Evolutionary conservation across 192 early-diverging fungal genomes (phyloP).

Genomic region (Dispira parvispora): DNA sequence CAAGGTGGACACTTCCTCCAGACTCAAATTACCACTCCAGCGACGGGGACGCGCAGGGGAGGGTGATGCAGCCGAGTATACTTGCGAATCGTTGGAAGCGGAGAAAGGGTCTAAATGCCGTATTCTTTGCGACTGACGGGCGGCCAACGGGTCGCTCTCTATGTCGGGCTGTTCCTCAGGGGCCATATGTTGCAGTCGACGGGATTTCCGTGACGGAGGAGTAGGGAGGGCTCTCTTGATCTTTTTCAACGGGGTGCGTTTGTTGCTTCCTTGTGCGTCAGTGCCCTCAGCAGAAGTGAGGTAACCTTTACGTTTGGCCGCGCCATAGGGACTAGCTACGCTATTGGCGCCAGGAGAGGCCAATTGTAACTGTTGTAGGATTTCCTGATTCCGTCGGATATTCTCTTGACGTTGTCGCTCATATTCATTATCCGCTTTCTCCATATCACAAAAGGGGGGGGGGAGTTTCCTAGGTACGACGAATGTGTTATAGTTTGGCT

Average conservation of each 20-base stretch:
- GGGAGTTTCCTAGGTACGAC: not conserved
- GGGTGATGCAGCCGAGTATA: not conserved
- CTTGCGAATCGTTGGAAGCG: not conserved
- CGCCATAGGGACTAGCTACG: conserved; percentile 12
- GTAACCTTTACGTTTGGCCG: conserved; percentile 11
- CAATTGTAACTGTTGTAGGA: conserved; percentile 17
- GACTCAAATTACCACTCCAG: conserved; percentile 12
- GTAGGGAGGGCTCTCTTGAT: not conserved
- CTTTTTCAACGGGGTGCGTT: not conserved
- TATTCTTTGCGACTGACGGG: too few species aligned
- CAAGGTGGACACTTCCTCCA: conserved; percentile 15
- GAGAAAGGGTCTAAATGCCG: not conserved
- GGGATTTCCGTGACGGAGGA: not conserved
- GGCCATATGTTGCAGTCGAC: not conserved
- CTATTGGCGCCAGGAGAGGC: conserved; percentile 12
- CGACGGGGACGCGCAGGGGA: conserved; percentile 6
- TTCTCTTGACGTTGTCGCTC: conserved; percentile 24
- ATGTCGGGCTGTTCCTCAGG: not conserved
- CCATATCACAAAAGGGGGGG: not conserved
- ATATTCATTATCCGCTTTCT: not conserved
- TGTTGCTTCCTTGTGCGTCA: not conserved
- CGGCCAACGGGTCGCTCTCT: not conserved
- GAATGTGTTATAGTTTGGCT: not conserved
- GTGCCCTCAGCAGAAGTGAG: not conserved
- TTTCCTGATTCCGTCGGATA: conserved; percentile 22